These are phyloP conservation scores for Hyaloscypha bicolor DNA, from an alignment of 495 filamentous ascomycete species.

Conservation along the genomic window DNA sequence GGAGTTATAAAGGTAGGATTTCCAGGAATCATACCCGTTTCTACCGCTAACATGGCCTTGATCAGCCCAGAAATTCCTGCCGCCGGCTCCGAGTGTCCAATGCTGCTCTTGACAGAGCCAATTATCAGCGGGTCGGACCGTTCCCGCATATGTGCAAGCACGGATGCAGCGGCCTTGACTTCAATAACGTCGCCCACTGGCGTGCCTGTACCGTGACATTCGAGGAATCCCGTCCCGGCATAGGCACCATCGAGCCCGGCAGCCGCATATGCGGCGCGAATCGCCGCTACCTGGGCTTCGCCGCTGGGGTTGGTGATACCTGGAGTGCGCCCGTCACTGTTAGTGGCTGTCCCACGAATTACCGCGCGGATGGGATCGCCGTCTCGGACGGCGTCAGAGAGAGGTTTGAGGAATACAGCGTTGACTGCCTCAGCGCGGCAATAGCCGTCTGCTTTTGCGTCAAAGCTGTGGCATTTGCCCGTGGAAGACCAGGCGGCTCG, in stretches of 20 bases:
- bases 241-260: constrained; percentile 29
- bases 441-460: constrained; percentile 63
- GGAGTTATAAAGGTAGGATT: constrained; percentile 40
- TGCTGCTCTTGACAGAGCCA: constrained; percentile 41
- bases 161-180: constrained; percentile 40
- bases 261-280: constrained; percentile 51
- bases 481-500: constrained; percentile 42
- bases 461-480: constrained; percentile 44
- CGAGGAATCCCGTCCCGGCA: constrained; percentile 14
- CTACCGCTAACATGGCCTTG: constrained; percentile 57
- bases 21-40: constrained; percentile 52
- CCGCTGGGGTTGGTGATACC: constrained; percentile 62
- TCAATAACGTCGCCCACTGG: constrained; percentile 49
- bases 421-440: constrained; percentile 65
- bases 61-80: constrained; percentile 59
- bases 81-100: constrained; percentile 54
- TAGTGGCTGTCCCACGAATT: constrained; percentile 59
- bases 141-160: too few relatives aligned
- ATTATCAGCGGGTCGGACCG: too few relatives aligned
- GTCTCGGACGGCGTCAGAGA: constrained; percentile 55
- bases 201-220: constrained; percentile 38
- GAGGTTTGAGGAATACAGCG: constrained; percentile 60
- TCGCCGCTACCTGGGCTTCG: constrained; percentile 57
- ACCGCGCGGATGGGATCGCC: constrained; percentile 65
- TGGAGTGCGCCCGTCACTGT: constrained; percentile 58